Evolutionary conservation across 768 basidiomycete genomes (phyloP).

Genomic region (Serpula lacrymans): DNA sequence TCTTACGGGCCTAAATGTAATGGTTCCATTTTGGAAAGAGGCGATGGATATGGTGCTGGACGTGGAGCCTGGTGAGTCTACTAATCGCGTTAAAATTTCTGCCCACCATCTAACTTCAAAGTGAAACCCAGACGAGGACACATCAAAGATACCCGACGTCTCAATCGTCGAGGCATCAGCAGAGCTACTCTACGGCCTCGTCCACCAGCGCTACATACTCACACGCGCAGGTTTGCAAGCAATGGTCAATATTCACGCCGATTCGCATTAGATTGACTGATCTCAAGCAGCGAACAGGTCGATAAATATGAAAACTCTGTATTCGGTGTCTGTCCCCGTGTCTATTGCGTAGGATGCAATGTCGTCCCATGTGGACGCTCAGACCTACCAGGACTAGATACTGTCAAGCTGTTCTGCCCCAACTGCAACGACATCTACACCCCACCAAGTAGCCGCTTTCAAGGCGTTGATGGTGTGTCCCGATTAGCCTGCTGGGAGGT

Average conservation of each 20-base stretch:
- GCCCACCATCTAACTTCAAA: conserved; percentile 16
- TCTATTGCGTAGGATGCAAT: conserved; percentile 84
- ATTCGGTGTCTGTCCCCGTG: conserved; percentile 94
- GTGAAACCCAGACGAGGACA: conserved; percentile 72
- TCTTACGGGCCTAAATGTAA: conserved; percentile 88
- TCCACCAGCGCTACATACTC: conserved; percentile 96
- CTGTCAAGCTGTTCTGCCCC: conserved; percentile 96
- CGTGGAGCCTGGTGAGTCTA: conserved; percentile 88
- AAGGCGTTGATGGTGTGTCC: conserved; percentile 86
- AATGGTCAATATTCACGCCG: conserved; percentile 60
- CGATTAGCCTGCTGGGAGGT: conserved; percentile 2
- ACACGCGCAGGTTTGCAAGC: conserved; percentile 91
- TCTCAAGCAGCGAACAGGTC: conserved; percentile 48
- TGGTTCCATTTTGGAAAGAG: conserved; percentile 99
- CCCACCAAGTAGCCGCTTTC: conserved; percentile 93
- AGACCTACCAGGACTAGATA: conserved; percentile 94
- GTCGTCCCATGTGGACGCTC: conserved; percentile 95
- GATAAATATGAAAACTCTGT: conserved; percentile 93
- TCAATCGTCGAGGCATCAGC: conserved; percentile 98
- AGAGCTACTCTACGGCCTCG: conserved; percentile 94
- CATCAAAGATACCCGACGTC: conserved; percentile 95
- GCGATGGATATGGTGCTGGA: conserved; percentile 99
- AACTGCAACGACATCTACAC: conserved; percentile 97
- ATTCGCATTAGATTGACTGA: conserved; percentile 12
- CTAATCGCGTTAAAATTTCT: conserved; percentile 5